A percentile compares a stretch with the other conserved stretches of the same genome.
phyloP scores from a whole-genome alignment of 2,329 filamentous ascomycete genomes.

The Raffaelea albimanens region DNA sequence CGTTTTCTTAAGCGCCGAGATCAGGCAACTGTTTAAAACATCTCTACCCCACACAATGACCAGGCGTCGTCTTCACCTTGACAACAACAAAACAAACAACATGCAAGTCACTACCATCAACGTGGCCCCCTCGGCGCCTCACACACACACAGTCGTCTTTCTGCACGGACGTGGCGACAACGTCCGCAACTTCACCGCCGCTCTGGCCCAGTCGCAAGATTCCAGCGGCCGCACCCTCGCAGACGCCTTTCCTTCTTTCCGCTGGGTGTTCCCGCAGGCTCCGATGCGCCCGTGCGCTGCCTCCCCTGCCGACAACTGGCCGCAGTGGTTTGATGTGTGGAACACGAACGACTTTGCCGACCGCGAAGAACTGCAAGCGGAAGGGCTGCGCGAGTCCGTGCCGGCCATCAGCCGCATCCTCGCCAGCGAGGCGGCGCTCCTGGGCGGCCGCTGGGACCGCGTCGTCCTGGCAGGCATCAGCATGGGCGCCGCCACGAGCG shows the following conservation, averaged over 20 bases:
- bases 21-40: no score
- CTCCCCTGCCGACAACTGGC: slow-evolving; percentile 15
- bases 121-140: slow-evolving; percentile 7
- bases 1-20: no score
- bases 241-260: slow-evolving; percentile 32
- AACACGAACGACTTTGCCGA: slow-evolving; percentile 27
- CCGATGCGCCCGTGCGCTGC: slow-evolving; percentile 18
- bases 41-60: no score
- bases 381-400: slow-evolving; percentile 29
- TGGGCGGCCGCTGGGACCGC: slow-evolving; percentile 13
- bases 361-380: slow-evolving; percentile 30
- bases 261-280: slow-evolving; percentile 40
- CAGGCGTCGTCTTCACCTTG: no score
- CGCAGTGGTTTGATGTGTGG: slow-evolving; percentile 35
- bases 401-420: slow-evolving; percentile 22
- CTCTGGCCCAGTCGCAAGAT: slow-evolving; percentile 21
- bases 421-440: slow-evolving; percentile 16
- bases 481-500: slow-evolving; percentile 27
- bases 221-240: slow-evolving; percentile 21
- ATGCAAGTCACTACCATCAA: neutral
- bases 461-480: slow-evolving; percentile 36
- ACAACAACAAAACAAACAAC: no score
- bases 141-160: slow-evolving; percentile 33
- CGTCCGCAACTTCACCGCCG: slow-evolving; percentile 19
- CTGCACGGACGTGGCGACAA: slow-evolving; percentile 33